phyloP scores from a whole-genome alignment of 83 land plant genomes.

The Picea abies region DNA sequence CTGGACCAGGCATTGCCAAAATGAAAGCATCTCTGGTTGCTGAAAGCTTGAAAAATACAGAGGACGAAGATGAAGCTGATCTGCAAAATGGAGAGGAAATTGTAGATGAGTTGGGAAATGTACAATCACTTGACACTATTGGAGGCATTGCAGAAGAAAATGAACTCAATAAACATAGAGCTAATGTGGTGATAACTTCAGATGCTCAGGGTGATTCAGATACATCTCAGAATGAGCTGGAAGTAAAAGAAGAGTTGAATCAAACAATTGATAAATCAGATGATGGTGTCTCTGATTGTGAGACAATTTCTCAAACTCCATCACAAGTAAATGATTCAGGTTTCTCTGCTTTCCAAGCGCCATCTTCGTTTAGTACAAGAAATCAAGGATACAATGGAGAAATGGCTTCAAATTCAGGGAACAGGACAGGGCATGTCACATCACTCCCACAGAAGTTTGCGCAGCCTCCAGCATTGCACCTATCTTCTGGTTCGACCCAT shows the following conservation, averaged over 20 bases:
- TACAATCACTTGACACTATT: not conserved
- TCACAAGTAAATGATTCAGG: constrained; percentile 34
- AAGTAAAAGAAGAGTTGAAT: constrained; percentile 33
- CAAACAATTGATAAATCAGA: constrained; percentile 39
- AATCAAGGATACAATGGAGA: constrained; percentile 9
- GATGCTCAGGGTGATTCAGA: constrained; percentile 31
- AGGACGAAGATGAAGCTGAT: constrained; percentile 41
- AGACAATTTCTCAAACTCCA: constrained; percentile 27
- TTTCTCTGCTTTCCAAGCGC: constrained; percentile 21
- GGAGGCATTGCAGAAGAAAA: constrained; percentile 29
- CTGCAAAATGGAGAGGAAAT: constrained; percentile 35
- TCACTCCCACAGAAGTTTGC: constrained; percentile 5
- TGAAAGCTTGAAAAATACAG: constrained; percentile 26
- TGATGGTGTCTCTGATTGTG: constrained; percentile 50
- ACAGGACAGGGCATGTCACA: not conserved
- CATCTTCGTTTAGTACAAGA: not conserved
- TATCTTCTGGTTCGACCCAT: constrained; percentile 19
- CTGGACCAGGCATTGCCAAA: constrained; percentile 51
- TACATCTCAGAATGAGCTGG: constrained; percentile 14
- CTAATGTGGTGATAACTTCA: not conserved
- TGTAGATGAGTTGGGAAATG: constrained; percentile 18
- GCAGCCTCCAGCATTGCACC: constrained; percentile 9
- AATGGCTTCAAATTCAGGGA: constrained; percentile 1
- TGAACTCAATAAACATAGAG: constrained; percentile 2
- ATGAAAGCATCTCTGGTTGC: constrained; percentile 48